Evolutionary conservation across 805 yeast genomes (phyloP), one percentile per base, ranked within the genome.

Genomic region (Wickerhamiella siamensis): DNA sequence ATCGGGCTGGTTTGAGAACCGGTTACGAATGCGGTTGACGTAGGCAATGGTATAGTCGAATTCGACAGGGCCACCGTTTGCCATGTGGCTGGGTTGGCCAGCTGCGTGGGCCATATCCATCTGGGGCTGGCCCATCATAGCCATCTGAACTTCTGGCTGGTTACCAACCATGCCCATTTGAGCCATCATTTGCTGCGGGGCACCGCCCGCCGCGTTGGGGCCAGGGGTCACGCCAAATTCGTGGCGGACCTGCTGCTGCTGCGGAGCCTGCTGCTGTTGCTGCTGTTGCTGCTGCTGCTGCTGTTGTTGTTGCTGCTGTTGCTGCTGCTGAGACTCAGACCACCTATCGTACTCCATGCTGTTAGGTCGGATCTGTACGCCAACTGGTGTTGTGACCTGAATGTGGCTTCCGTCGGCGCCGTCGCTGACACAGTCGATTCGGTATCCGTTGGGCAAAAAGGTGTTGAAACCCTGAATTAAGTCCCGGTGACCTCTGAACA

Each of bases 391-490:
- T 2, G 95, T 84, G 14, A 91, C 97, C 45, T 86, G 73, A 47
- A 91, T 86, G 17, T 95, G 93, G 51, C 81, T 79, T 14, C 94
- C 93, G 57, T 88, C 96, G 32, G 80, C 67, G 5, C 95, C 91
- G 57, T 84, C 91, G 42, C 70, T 58, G 0, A 95, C 81, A 62
- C 97, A 91, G 59, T 83, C 94, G 50, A 91, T 87, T 47, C 79
- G 56, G 63, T 86, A 91, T 2, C 98, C 99, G 18, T 94, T 95
- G 1, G 99, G 99, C 51, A 91, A 69, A 58, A 91, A 91, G 1
- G 99, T 88, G 64, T 91, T 91, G 63, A 91, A 93, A 0, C 99
- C 98, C 62, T 91, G 97, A 48, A 91, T 88, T 55, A 91, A 69
- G 42, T 60, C 75, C 1, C 95, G 95, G 60, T 86, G 95, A 12